Base-by-base conservation (phyloP, 2,329 filamentous ascomycete species). In the Colletotrichum scovillei region DNA sequence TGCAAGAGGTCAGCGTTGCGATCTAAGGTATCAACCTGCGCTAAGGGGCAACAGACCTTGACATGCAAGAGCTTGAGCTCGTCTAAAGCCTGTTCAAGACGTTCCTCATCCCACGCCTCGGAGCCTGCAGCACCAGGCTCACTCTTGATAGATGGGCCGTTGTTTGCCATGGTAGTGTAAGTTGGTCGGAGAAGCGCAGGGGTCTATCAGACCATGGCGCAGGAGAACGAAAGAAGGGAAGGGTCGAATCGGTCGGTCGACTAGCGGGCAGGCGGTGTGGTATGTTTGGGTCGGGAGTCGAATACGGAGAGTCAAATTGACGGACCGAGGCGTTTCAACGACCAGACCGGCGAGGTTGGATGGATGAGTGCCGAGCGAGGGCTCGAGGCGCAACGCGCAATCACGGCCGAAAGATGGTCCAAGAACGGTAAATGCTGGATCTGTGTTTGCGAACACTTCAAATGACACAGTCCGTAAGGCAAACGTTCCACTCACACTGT, bases 61-160 rank as follows among this genome's bases (percentile, higher is more conserved):
- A 88, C 82, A 76, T 90, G 88, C n/a, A 90, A 80, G 59, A 88
- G 81, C 76, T 89, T 88, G 65, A 91, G 82, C 42, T 85, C 83
- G 76, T 86, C 81, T 76, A 90, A 82, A 28, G 85, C 86, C 72
- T 85, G 82, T 72, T 87, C 84, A 7, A 90, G 82, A 71, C 85
- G 85, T 67, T 85, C 82, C 78, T 90, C 88, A 60, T 88, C 85
- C 81, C 83, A 83, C 9, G 80, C 78, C 67, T 83, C 82, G 52
- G 80, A 78, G 63, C 74, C 76, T 38, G 72, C 76, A 63, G 28
- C 35, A 26, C 49, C 62, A 42, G 56, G 28, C 67, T 70, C 71
- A 26, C 35, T 56, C 55, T 66, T 71, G 55, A 56, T 49, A 11
- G 56, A 57, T 59, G 62, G 67, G 35, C 67, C 56, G 28, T 73